Base-by-base conservation (phyloP, 495 filamentous ascomycete species). In the Terfezia claveryi region DNA sequence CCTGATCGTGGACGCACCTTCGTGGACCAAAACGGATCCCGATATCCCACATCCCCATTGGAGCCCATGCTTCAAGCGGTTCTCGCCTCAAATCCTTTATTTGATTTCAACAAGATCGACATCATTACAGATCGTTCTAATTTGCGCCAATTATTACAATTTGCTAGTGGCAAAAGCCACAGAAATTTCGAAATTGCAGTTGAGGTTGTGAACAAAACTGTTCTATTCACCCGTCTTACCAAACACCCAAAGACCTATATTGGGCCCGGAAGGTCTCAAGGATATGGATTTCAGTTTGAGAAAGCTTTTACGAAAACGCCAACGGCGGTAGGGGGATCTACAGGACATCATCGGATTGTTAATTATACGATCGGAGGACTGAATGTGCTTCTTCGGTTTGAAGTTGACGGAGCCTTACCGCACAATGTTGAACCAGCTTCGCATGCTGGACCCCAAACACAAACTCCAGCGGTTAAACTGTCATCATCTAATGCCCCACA, bases 101-200 rank as follows among this genome's bases (percentile, higher is more conserved):
- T 72, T 51, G 62, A 74, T 49, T 68, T 76, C 41, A 32, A 50
- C 23, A 56, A 59, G 0, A 59, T 73, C 41, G 71, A 77, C 56
- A 54, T 77, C 27, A 64, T 77, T 32, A 74, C 69, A 7, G 75
- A 79, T 56, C 68, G 74, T 38, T 71, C 70, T 56, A 76, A 73
- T 55, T 65, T 79, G 38, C 74, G 74, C 27, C 72, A 74, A 55
- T 68, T 77, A 36, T 66, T 77, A 11, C 59, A 63, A 4, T 76
- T 76, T 57, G 41, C 17, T 32, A 32, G 27, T 32, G 27, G 27
- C 4, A 32, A 32, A 32, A 32, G 27, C 27, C 1, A 32, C 27
- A 1, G 4, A 14, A 9, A 46, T 46, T 46, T 68, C 27, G 36
- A 61, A 20, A 75, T 75, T 55, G 67, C 65, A 10, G 57, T 74